Conservation (phyloP, 495 filamentous ascomycete genomes). For the Neurospora sp. region DNA sequence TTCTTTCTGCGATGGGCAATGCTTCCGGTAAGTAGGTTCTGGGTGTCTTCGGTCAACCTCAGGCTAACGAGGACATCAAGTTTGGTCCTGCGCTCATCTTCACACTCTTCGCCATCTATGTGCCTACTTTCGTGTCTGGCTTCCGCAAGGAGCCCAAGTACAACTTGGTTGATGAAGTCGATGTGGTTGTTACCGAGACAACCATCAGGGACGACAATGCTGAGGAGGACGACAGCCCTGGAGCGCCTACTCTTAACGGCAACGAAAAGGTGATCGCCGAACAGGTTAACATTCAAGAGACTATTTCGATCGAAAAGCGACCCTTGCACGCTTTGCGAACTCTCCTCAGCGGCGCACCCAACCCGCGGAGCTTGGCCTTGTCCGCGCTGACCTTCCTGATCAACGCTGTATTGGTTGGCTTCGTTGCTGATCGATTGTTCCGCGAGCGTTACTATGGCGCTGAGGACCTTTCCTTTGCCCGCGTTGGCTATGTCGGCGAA, state of each 20-base stretch:
- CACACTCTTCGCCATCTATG: conserved; percentile 61
- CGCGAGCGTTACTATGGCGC: conserved; percentile 57
- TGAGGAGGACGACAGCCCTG: conserved; percentile 15
- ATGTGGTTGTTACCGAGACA: conserved; percentile 49
- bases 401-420: conserved; percentile 55
- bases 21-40: conserved; percentile 26
- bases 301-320: conserved; percentile 30
- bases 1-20: conserved; percentile 81
- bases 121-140: conserved; percentile 53
- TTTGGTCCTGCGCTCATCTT: conserved; percentile 55
- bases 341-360: conserved; percentile 68
- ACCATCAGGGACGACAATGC: conserved; percentile 21
- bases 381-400: conserved; percentile 56
- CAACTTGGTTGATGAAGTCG: conserved; percentile 50
- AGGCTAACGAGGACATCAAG: conserved; percentile 25
- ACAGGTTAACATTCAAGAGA: conserved; percentile 43
- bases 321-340: conserved; percentile 42
- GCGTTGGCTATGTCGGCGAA: conserved; percentile 78
- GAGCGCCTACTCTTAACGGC: background rate
- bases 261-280: conserved; percentile 25
- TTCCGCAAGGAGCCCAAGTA: conserved; percentile 49
- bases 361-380: conserved; percentile 45
- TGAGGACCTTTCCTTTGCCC: conserved; percentile 70
- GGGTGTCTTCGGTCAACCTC: background rate
- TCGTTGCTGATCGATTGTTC: conserved; percentile 66